Conservation (phyloP, 1,139 yeast species). For the Zygosaccharomyces pseudobailii region DNA sequence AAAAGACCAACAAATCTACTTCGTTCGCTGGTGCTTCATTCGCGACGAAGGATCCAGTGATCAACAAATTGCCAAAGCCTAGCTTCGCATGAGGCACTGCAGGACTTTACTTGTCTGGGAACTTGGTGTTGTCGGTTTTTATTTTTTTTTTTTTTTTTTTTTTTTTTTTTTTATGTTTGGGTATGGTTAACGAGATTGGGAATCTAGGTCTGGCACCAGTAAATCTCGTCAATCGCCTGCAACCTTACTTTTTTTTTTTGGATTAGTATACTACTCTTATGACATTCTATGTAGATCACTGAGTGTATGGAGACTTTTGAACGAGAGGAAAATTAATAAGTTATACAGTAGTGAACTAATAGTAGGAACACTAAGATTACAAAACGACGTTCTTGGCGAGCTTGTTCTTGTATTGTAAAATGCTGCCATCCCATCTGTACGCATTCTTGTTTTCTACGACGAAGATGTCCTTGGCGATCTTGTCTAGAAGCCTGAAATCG, state of each 20-base stretch:
- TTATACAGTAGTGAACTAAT: not conserved
- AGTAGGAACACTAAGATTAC: slow-evolving; percentile 33
- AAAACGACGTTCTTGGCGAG: slow-evolving; percentile 84
- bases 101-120: not conserved
- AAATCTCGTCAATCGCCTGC: not conserved
- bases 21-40: slow-evolving; percentile 35
- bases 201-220: slow-evolving; percentile 3
- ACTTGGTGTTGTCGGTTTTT: not conserved
- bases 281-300: not conserved
- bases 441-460: slow-evolving; percentile 95
- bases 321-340: not conserved
- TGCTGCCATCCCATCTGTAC: slow-evolving; percentile 91
- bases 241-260: not conserved
- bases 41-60: slow-evolving; percentile 31
- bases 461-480: slow-evolving; percentile 93
- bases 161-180: not conserved
- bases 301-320: not conserved
- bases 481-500: slow-evolving; percentile 97
- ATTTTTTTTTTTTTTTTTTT: too few species aligned
- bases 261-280: not conserved
- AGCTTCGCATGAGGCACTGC: slow-evolving; percentile 21
- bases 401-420: slow-evolving; percentile 87
- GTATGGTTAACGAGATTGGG: not conserved
- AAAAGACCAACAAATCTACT: slow-evolving; percentile 7
- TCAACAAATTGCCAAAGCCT: slow-evolving; percentile 27